Percentiles rank a stretch among this genome's conserved stretches.
phyloP scores from a whole-genome alignment of 108 stramenopile genomes.

The Ochromonas danica region DNA sequence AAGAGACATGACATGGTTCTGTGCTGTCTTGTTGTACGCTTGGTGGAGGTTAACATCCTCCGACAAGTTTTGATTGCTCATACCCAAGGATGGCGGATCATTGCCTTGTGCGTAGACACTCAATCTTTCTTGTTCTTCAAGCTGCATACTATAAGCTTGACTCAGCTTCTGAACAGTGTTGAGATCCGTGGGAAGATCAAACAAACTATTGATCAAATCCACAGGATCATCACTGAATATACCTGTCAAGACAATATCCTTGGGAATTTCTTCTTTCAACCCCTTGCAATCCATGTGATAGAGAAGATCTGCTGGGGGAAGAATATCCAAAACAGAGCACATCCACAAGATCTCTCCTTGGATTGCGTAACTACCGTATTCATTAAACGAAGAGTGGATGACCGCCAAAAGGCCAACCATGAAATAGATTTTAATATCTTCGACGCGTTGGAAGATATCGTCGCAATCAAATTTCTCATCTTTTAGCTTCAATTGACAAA shows the following conservation, averaged over 20 bases:
- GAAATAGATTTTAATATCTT: not conserved
- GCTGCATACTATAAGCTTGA: too few relatives aligned
- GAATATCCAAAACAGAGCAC: not conserved
- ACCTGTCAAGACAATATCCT: not conserved
- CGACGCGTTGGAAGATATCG: not conserved
- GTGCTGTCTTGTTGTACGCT: too few relatives aligned
- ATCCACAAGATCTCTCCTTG: not conserved
- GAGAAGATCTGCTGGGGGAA: not conserved
- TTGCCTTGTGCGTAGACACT: too few relatives aligned
- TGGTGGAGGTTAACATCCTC: too few relatives aligned
- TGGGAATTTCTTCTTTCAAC: not conserved
- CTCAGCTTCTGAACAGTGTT: not conserved
- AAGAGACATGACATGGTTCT: too few relatives aligned
- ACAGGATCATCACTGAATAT: conserved; percentile 10
- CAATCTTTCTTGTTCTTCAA: too few relatives aligned
- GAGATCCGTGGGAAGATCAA: not conserved
- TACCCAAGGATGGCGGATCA: too few relatives aligned
- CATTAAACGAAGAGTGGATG: not conserved
- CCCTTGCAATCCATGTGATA: not conserved
- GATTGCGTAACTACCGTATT: not conserved
- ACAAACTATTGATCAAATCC: conserved; percentile 11
- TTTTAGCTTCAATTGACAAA: not conserved
- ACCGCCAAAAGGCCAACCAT: not conserved
- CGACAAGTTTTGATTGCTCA: too few relatives aligned
- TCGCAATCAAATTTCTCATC: not conserved